These are phyloP conservation scores for Rhizopus stolonifer DNA, from an alignment of 371 early-diverging fungal species.

Conservation along the genomic window DNA sequence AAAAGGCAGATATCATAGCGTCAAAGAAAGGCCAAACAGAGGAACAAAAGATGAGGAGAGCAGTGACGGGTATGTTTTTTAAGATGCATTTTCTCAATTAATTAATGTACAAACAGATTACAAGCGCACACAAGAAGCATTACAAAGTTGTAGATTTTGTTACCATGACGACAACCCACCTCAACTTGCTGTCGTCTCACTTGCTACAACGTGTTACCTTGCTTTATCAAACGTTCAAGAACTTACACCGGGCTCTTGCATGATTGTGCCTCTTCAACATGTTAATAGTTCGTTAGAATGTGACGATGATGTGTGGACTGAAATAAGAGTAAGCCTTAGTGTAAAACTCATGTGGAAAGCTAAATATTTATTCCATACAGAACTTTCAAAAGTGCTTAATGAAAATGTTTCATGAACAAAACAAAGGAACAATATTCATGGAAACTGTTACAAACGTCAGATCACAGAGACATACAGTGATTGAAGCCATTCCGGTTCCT, in stretches of 20 bases:
- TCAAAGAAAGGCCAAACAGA: constrained; percentile 56
- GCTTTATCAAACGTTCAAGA: constrained; percentile 75
- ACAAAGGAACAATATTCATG: constrained; percentile 78
- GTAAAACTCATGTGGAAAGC: not conserved
- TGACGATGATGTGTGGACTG: constrained; percentile 92
- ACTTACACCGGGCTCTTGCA: constrained; percentile 83
- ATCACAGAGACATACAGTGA: constrained; percentile 79
- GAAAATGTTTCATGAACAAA: constrained; percentile 76
- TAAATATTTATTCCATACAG: constrained; percentile 19
- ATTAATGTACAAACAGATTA: constrained; percentile 50
- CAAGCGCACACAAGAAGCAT: constrained; percentile 62
- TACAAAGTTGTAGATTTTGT: constrained; percentile 77
- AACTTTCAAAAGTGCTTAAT: constrained; percentile 95
- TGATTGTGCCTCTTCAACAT: constrained; percentile 90
- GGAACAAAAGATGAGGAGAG: constrained; percentile 65
- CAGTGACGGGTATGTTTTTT: constrained; percentile 51
- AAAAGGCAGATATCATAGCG: constrained; percentile 80
- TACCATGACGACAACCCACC: constrained; percentile 69
- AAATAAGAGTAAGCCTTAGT: constrained; percentile 67
- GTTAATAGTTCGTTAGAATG: constrained; percentile 77
- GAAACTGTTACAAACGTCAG: constrained; percentile 81
- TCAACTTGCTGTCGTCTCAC: constrained; percentile 68
- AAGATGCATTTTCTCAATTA: not conserved
- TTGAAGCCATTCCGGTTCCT: constrained; percentile 93
- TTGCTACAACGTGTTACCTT: constrained; percentile 79